Base-by-base conservation (phyloP, 2,329 filamentous ascomycete species). In the Exophiala sp. region DNA sequence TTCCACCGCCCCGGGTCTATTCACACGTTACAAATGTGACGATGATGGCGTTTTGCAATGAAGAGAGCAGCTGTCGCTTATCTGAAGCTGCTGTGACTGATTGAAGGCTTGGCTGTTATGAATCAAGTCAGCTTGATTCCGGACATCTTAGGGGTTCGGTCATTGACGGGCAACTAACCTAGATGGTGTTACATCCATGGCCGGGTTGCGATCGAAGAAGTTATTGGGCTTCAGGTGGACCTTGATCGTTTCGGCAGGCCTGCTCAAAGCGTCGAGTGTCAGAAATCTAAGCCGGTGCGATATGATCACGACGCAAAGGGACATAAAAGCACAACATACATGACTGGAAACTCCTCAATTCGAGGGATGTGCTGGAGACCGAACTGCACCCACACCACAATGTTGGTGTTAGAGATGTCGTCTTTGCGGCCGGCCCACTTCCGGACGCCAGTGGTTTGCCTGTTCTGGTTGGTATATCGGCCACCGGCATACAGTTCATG, bases 281-380 rank as follows among this genome's bases (percentile, higher is more conserved):
- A 27, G 24, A n/a, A n/a, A n/a, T n/a, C n/a, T n/a, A n/a, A n/a
- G n/a, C n/a, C n/a, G n/a, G n/a, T n/a, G n/a, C n/a, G n/a, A n/a
- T n/a, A n/a, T n/a, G n/a, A n/a, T n/a, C n/a, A n/a, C n/a, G n/a
- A n/a, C n/a, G n/a, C n/a, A n/a, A n/a, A n/a, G n/a, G n/a, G n/a
- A n/a, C n/a, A n/a, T n/a, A n/a, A n/a, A n/a, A n/a, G n/a, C n/a
- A n/a, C n/a, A n/a, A n/a, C n/a, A n/a, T n/a, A n/a, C 82, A 85
- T 85, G 30, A 85, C 78, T 1, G 81, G 81, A 66, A 83, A 85
- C 61, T 85, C 81, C 60, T 84, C 81, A 18, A 78, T 71, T 3
- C 81, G 70, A 0, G 80, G 80, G 21, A 82, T 78, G 57, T 85
- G 82, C 24, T 82, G 85, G 21, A 82, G 75, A 14, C 81, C 73